A percentile compares a stretch with the other conserved stretches of the same genome.
Conservation (phyloP, 2,329 filamentous ascomycete species). For the Scolecobasidium constrictum region DNA sequence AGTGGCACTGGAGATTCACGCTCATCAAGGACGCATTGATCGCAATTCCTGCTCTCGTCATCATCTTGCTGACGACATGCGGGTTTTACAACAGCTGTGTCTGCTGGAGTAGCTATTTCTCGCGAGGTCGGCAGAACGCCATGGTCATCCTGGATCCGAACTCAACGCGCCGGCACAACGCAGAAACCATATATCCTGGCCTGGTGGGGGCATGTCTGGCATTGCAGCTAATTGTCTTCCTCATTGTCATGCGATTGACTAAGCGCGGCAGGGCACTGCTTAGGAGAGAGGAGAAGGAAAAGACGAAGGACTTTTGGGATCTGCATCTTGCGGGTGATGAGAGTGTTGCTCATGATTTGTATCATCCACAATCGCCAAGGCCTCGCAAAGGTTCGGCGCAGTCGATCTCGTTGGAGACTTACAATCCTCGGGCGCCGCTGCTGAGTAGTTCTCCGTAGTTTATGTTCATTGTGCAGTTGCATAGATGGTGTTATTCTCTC, state of each 20-base stretch:
- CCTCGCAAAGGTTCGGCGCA: too few species aligned
- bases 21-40: conserved; percentile 15
- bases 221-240: not conserved
- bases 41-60: conserved; percentile 12
- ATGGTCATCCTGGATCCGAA: not conserved
- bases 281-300: conserved; percentile 5
- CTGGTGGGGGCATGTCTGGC: not conserved
- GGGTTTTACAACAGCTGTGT: conserved; percentile 14
- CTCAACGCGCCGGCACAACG: not conserved
- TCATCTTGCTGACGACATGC: conserved; percentile 14
- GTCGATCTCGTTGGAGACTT: too few species aligned
- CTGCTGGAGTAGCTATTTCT: not conserved
- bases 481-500: too few species aligned
- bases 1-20: conserved; percentile 14
- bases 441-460: too few species aligned
- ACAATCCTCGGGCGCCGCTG: too few species aligned
- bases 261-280: conserved; percentile 15
- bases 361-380: too few species aligned
- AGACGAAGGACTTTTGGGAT: not conserved
- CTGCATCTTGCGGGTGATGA: too few species aligned
- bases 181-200: not conserved
- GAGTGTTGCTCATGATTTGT: too few species aligned
- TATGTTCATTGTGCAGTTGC: too few species aligned
- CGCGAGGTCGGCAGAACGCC: not conserved
- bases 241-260: conserved; percentile 6